Evolutionary conservation across 176 grass and related monocot genomes (phyloP).

Genomic region (Luzula sylvatica): DNA sequence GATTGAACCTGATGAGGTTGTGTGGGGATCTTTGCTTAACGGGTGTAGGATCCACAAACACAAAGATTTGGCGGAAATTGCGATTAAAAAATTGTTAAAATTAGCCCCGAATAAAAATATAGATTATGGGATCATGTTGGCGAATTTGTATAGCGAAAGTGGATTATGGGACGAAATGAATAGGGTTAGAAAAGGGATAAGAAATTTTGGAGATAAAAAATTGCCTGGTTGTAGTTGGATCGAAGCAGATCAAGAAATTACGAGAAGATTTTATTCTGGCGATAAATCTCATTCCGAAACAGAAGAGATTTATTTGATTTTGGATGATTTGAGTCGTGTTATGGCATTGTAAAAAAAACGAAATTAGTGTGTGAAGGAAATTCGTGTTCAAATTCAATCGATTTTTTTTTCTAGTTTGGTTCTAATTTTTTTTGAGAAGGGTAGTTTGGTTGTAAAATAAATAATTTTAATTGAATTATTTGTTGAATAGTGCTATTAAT

Average conservation of each 20-base stretch:
- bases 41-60: constrained; percentile 51
- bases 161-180: constrained; percentile 64
- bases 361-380: constrained; percentile 8
- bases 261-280: constrained; percentile 58
- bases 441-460: no score
- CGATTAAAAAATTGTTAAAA: constrained; percentile 41
- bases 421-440: no score
- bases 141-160: constrained; percentile 69
- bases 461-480: no score
- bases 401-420: no score
- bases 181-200: constrained; percentile 39
- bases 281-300: constrained; percentile 39
- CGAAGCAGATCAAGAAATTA: constrained; percentile 46
- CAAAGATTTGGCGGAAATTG: constrained; percentile 44
- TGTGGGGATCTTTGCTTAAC: constrained; percentile 71
- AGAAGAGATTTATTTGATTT: constrained; percentile 52
- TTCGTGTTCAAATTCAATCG: no score
- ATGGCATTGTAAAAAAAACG: constrained; percentile 39
- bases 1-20: constrained; percentile 49
- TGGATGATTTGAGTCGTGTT: constrained; percentile 37
- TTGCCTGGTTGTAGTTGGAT: constrained; percentile 71
- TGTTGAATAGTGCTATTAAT: no score
- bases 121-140: constrained; percentile 62
- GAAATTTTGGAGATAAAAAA: constrained; percentile 44
- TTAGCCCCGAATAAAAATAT: constrained; percentile 48